phyloP scores from a whole-genome alignment of 208 protist species.

The Herpetomonas samuelpessoai region DNA sequence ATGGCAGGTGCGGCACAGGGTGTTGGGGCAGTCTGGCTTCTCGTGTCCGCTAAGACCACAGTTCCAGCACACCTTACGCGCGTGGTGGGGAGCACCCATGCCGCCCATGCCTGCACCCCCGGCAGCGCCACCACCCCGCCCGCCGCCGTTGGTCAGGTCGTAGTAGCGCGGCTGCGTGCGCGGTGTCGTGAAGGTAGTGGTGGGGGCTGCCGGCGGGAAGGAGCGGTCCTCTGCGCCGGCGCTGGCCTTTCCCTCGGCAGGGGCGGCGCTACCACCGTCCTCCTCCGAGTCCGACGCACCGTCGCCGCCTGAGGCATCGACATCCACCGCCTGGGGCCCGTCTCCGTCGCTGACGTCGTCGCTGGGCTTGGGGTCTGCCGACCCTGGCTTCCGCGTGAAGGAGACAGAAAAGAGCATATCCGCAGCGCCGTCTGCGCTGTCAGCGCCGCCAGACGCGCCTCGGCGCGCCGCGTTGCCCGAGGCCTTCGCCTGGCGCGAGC shows the following conservation, averaged over 20 bases:
- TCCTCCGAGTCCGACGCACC: no score
- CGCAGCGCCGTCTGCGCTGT: no score
- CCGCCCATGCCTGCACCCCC: conserved; percentile 10
- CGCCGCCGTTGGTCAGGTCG: conserved; percentile 36
- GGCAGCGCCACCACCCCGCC: conserved; percentile 7
- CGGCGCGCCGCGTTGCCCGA: no score
- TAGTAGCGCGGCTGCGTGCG: conserved; percentile 52
- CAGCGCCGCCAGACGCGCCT: conserved; percentile 1
- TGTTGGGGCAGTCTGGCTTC: conserved; percentile 79
- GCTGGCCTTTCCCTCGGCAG: no score
- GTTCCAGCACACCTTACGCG: conserved; percentile 78
- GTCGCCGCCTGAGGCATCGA: no score
- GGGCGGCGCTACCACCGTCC: no score
- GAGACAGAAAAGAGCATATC: conserved; percentile 23
- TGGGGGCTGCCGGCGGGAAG: neutral
- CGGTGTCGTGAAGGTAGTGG: conserved; percentile 2
- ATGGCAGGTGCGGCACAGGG: conserved; percentile 68
- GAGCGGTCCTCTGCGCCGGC: neutral
- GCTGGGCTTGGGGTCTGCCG: neutral
- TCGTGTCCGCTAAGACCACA: conserved; percentile 78
- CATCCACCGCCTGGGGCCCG: neutral
- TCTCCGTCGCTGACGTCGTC: neutral
- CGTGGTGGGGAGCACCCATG: conserved; percentile 6
- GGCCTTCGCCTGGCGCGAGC: conserved; percentile 2
- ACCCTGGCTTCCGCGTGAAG: conserved; percentile 7